Evolutionary conservation across 495 filamentous ascomycete species (phyloP).

Genomic region (Cercophora sp.): DNA sequence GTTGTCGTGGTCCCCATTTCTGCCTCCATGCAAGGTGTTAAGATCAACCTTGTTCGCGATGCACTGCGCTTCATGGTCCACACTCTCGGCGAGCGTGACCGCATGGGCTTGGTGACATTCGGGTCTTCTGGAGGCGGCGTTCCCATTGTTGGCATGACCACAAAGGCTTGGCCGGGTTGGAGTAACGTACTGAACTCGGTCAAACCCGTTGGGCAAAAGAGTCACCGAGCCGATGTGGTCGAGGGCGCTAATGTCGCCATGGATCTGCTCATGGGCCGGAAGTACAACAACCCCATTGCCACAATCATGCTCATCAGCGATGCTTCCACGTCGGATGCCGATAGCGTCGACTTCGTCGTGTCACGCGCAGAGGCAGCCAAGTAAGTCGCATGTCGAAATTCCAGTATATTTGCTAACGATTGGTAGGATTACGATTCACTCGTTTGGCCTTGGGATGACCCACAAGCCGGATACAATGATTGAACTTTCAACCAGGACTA

Average conservation of each 20-base stretch:
- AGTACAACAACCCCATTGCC: conserved; percentile 92
- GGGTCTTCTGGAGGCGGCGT: conserved; percentile 92
- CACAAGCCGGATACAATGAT: conserved; percentile 99
- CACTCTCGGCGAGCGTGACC: conserved; percentile 87
- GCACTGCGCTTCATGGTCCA: conserved; percentile 88
- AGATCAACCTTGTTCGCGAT: conserved; percentile 94
- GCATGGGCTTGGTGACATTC: conserved; percentile 97
- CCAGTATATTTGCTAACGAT: too few species aligned
- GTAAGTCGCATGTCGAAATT: too few species aligned
- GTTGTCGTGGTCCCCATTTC: conserved; percentile 97
- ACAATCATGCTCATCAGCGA: conserved; percentile 98
- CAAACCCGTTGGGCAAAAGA: conserved; percentile 93
- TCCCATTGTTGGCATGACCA: conserved; percentile 95
- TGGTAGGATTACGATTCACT: conserved; percentile 96
- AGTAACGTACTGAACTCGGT: conserved; percentile 81
- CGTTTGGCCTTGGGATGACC: conserved; percentile 91
- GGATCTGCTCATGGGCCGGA: conserved; percentile 97
- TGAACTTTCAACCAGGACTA: conserved; percentile 90
- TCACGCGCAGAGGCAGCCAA: conserved; percentile 98
- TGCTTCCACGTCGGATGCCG: conserved; percentile 92
- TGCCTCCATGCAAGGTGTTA: conserved; percentile 97
- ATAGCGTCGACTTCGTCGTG: conserved; percentile 97
- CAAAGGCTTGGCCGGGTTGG: conserved; percentile 92
- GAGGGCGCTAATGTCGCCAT: conserved; percentile 98
- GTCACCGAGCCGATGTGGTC: conserved; percentile 91